Base-by-base conservation (phyloP, 306 rosid species). In the Nissolia schottii region DNA sequence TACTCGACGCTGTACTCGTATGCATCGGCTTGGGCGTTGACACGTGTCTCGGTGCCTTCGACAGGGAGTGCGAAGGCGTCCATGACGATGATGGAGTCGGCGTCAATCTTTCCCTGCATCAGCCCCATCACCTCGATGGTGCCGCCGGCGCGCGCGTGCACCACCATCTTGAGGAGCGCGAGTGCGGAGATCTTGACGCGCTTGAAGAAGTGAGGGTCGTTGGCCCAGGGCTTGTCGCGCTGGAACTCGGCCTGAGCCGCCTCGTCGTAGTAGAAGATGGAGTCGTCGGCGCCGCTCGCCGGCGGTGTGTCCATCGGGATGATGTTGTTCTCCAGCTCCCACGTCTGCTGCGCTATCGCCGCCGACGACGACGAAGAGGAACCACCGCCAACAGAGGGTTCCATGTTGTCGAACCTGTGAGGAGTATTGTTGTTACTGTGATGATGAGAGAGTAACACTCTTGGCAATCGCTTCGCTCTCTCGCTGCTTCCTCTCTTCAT, bases 1-100 rank as follows among this genome's bases (percentile, higher is more conserved):
- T 91, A 95, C 56, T 95, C 99, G 38, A 95, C 97, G 96, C 92
- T 95, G 62, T 95, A 95, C 69, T 92, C 99, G 22, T 95, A 89
- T 1, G 99, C 99, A 77, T 91, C 97, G 8, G 96, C 99, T 84
- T 91, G 97, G n/a, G 99, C 99, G 68, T 95, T 95, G 67, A 95
- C 99, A 79, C 99, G 88, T 31, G 99, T 95, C 74, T 95, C 99
- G 12, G 99, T 95, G 22, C 99, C 97, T 76, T 95, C 97, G 6
- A 95, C 99, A 0, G 97, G 99, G 53, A 95, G 62, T 27, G 97
- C 97, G 23, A 91, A 95, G 11, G 99, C 96, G 53, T 95, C 99
- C 96, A 92, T 91, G 43, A 95, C 97, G 66, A 91, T 95, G 61
- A 95, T 91, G 54, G 96, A 81, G 25, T 95, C 99, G 3, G 91